Percentiles rank a stretch among this genome's conserved stretches.
Evolutionary conservation across 2,329 filamentous ascomycete species (phyloP).

Genomic region (Beauveria bassiana): DNA sequence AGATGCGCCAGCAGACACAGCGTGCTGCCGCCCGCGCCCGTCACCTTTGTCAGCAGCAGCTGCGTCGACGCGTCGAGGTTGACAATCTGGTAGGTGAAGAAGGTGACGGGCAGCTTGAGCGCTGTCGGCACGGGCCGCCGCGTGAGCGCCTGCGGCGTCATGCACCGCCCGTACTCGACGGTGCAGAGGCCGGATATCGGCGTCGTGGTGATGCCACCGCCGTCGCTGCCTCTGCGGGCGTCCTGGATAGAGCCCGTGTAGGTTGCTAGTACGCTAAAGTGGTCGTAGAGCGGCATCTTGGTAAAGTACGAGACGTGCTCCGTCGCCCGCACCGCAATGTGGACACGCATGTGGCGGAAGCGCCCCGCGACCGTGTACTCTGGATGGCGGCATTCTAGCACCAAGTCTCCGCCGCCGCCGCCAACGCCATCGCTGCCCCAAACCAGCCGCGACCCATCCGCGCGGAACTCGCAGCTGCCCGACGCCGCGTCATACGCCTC

Average conservation of each 20-base stretch:
- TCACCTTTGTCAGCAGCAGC: neutral
- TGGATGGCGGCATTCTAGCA: neutral
- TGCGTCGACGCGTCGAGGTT: neutral
- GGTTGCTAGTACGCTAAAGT: neutral
- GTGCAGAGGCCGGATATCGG: neutral
- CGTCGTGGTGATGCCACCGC: neutral
- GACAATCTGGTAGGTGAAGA: neutral
- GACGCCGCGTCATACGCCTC: neutral
- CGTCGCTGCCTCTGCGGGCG: neutral
- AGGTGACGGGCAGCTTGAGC: neutral
- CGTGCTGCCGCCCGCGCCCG: neutral
- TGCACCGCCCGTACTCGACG: neutral
- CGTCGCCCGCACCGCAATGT: neutral
- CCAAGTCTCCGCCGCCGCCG: neutral
- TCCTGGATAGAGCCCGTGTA: neutral
- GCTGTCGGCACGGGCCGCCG: neutral
- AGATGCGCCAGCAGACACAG: neutral
- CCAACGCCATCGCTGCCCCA: neutral
- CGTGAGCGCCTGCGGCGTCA: neutral
- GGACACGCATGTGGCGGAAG: neutral
- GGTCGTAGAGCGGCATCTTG: neutral
- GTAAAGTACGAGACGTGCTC: neutral
- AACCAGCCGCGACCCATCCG: neutral
- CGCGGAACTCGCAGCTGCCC: neutral
- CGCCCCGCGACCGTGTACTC: neutral